phyloP scores from a whole-genome alignment of 208 protist genomes.

The Crithidia brevicula region DNA sequence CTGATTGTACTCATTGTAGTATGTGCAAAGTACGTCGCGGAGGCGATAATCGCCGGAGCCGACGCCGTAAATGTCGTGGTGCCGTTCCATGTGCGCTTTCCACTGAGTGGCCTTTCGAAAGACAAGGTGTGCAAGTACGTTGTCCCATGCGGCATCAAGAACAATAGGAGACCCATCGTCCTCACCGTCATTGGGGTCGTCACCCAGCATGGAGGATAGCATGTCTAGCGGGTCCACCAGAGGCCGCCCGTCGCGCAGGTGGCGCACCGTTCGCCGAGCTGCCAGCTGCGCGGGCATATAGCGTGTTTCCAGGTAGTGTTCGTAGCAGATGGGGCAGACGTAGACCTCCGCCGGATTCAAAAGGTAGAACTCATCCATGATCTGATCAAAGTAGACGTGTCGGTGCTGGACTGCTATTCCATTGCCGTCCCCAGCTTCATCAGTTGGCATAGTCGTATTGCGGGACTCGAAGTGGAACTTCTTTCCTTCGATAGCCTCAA shows the following conservation, averaged over 20 bases:
- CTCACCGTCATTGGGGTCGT: constrained; percentile 5
- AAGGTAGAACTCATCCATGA: constrained; percentile 86
- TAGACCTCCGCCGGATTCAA: constrained; percentile 81
- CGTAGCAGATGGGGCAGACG: constrained; percentile 83
- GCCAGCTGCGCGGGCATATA: constrained; percentile 44
- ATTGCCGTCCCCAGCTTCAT: constrained; percentile 15
- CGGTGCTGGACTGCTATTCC: constrained; percentile 58
- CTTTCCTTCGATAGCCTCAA: constrained; percentile 74
- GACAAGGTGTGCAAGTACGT: constrained; percentile 56
- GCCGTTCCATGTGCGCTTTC: constrained; percentile 61
- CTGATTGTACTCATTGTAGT: constrained; percentile 81
- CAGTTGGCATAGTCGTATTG: constrained; percentile 27
- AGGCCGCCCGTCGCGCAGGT: constrained; percentile 39
- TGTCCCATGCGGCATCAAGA: constrained; percentile 35
- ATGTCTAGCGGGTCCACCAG: constrained; percentile 82
- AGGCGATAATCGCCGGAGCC: constrained; percentile 69
- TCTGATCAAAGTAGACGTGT: constrained; percentile 87
- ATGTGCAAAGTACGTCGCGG: constrained; percentile 72
- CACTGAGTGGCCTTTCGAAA: constrained; percentile 69
- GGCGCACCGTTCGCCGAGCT: constrained; percentile 26
- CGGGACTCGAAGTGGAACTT: constrained; percentile 65
- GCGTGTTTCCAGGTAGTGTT: constrained; percentile 71
- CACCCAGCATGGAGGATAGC: constrained; percentile 58
- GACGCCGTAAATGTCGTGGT: constrained; percentile 47
- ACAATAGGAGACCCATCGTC: not conserved